Evolutionary conservation across 352 stramenopile genomes (phyloP).

Genomic region (Pythium plurisporium): DNA sequence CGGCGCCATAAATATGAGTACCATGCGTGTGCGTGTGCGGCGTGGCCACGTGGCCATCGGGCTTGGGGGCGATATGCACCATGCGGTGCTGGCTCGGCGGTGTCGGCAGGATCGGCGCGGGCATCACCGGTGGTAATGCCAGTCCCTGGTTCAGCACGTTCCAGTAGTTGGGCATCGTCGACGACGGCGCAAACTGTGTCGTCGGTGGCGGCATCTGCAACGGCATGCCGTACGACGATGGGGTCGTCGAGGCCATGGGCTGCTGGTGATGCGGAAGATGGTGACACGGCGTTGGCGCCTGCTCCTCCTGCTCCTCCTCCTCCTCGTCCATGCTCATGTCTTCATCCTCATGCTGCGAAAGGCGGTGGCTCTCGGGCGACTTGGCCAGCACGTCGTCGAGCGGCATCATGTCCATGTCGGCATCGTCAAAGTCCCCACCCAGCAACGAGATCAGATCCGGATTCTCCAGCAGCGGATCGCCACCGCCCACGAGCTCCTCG

Average conservation of each 20-base stretch:
- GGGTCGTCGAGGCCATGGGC: background rate
- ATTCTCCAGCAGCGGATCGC: conserved; percentile 10
- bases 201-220: conserved; percentile 13
- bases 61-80: conserved; percentile 78
- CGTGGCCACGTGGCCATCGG: conserved; percentile 28
- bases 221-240: background rate
- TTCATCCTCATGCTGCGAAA: background rate
- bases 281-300: background rate
- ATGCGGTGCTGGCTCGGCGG: conserved; percentile 35
- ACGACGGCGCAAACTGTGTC: conserved; percentile 48
- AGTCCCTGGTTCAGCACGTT: conserved; percentile 78
- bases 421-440: conserved; percentile 24
- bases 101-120: background rate
- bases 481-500: background rate
- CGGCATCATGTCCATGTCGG: conserved; percentile 62
- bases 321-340: conserved; percentile 18
- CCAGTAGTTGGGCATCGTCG: conserved; percentile 82
- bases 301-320: background rate
- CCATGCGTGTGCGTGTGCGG: conserved; percentile 1
- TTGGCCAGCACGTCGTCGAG: conserved; percentile 42
- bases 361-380: background rate
- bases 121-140: conserved; percentile 15
- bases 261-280: background rate
- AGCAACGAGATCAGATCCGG: conserved; percentile 28
- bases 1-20: conserved; percentile 2